These are phyloP conservation scores for Erigeron philadelphicus DNA, from an alignment of 140 eudicot genomes.

Conservation along the genomic window DNA sequence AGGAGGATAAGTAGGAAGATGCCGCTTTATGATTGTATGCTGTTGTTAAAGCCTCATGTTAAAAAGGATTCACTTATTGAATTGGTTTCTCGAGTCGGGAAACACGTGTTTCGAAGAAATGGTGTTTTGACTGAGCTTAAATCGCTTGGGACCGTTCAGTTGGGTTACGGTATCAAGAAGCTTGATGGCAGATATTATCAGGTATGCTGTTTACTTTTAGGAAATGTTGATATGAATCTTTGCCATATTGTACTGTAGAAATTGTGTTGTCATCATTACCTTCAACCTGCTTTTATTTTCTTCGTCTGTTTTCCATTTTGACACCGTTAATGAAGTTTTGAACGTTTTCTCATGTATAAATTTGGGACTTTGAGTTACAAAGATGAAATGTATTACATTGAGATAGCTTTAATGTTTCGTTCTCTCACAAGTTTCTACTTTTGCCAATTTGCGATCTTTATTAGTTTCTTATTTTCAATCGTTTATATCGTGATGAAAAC, in stretches of 20 bases:
- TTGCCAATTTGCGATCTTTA: no score
- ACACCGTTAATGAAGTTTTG: no score
- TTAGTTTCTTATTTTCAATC: no score
- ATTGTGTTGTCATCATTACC: background rate
- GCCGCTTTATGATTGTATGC: slow-evolving; percentile 95
- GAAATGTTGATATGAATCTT: background rate
- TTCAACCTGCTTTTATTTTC: no score
- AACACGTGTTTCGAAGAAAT: slow-evolving; percentile 64
- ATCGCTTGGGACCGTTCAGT: slow-evolving; percentile 54
- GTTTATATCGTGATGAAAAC: no score
- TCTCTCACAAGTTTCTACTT: no score
- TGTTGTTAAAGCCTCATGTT: slow-evolving; percentile 67
- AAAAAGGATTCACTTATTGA: slow-evolving; percentile 43
- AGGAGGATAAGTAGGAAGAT: slow-evolving; percentile 29
- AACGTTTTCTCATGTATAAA: no score
- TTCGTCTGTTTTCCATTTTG: no score
- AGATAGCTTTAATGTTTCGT: no score
- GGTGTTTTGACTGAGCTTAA: slow-evolving; percentile 76
- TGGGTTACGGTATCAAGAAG: slow-evolving; percentile 91
- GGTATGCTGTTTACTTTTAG: slow-evolving; percentile 33
- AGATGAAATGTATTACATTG: no score
- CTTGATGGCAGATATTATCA: slow-evolving; percentile 85
- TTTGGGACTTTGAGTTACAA: no score
- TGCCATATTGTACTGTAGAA: background rate
- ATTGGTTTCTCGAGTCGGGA: slow-evolving; percentile 65